A percentile compares a stretch with the other conserved stretches of the same genome.
Conservation (phyloP, 2,329 filamentous ascomycete species). For the Zasmidium cellare region DNA sequence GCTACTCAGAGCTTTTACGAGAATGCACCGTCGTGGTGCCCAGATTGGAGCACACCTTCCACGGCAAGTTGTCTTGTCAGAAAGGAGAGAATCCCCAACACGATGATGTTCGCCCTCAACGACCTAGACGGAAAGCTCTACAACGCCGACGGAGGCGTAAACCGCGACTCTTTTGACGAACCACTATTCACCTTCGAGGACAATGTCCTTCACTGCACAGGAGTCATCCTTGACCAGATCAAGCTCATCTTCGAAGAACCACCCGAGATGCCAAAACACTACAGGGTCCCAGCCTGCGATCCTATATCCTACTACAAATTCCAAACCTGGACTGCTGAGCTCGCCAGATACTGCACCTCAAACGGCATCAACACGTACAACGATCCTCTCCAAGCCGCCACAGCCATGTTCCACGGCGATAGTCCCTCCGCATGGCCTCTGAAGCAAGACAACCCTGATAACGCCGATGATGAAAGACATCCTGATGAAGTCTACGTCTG, state of each 20-base stretch:
- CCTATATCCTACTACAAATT: slow-evolving; percentile 2
- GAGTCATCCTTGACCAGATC: slow-evolving; percentile 10
- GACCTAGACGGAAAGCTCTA: slow-evolving; percentile 70
- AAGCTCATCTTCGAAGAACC: slow-evolving; percentile 7
- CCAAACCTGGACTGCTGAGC: neutral
- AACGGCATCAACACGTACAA: neutral
- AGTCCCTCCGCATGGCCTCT: slow-evolving; percentile 6
- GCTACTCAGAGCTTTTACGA: slow-evolving; percentile 2
- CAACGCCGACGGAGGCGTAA: slow-evolving; percentile 9
- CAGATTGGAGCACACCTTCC: slow-evolving; percentile 10
- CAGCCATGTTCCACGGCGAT: slow-evolving; percentile 15
- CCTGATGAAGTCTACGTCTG: slow-evolving; percentile 3
- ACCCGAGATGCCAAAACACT: slow-evolving; percentile 7
- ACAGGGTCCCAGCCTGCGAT: slow-evolving; percentile 6
- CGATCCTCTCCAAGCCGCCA: slow-evolving; percentile 7
- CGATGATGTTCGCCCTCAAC: slow-evolving; percentile 88
- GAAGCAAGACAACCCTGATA: slow-evolving; percentile 7
- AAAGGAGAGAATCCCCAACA: slow-evolving; percentile 8
- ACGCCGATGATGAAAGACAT: neutral
- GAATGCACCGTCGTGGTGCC: slow-evolving; percentile 9
- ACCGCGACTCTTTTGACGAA: neutral
- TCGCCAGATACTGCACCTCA: neutral
- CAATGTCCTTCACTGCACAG: slow-evolving; percentile 6
- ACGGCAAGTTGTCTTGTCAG: slow-evolving; percentile 12
- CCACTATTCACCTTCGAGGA: slow-evolving; percentile 6